Base-by-base conservation (phyloP, 2,329 filamentous ascomycete species). In the Onygenales sp. region DNA sequence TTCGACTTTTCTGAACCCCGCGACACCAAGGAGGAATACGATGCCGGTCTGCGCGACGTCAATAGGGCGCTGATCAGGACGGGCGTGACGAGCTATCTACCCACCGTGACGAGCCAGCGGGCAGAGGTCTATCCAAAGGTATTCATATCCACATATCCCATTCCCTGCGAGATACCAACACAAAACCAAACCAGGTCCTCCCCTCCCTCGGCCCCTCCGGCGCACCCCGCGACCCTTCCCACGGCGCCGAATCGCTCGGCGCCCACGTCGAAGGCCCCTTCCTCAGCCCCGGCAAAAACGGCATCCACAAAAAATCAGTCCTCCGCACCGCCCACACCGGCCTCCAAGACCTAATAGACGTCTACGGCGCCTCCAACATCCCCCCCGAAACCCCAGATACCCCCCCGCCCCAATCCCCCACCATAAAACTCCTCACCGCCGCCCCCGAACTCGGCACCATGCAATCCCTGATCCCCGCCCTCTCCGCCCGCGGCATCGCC, bases 191-290 rank as follows among this genome's bases (percentile, higher is more conserved):
- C 17, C 52, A 73, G 63, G 70, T 86, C 7, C 78, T 95, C 13
- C 88, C 87, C 13, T 86, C 84, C 62, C 80, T 95, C 9, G 87
- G 83, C 0, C 88, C 88, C 0, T 88, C 85, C 0, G 85, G 84
- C 13, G 65, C 68, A 54, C 62, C 68, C 11, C 80, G 87, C 57
- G 68, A 78, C 50, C 74, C 87, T 36, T 60, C 67, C 42, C 81
- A 88, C 57, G 91, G 91, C 45, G 84, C 88, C 47, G 90, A 95
- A 71, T 93, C 88, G 0, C 80, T 96, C 11, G 91, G 91, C 33
- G 90, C 90, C 2, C 91, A 96, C 65, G 87, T 88, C 65, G 91
- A 96, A 75, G 91, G 91, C 0, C 91, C 91, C 0, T 96, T 96
- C 70, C 77, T 96, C 52, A 88, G 76, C 62, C 84, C 86, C 0